Conservation (phyloP, 148 eudicot species). For the Chenopodium formosanum region DNA sequence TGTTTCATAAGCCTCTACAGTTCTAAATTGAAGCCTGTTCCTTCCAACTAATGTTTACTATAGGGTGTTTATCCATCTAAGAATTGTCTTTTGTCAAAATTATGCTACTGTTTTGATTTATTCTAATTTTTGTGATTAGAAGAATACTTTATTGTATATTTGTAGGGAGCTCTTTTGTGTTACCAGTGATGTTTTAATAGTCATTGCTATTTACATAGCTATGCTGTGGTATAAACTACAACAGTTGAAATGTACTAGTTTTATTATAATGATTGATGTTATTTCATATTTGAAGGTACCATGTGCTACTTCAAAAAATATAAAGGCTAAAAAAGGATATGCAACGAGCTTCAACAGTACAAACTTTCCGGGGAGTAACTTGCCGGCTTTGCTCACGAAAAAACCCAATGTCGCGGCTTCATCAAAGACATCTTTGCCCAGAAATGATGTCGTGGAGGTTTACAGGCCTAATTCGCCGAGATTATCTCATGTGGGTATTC, state of each 20-base stretch:
- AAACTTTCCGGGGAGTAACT: conserved; percentile 33
- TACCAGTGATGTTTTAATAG: neutral
- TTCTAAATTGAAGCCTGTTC: neutral
- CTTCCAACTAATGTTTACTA: neutral
- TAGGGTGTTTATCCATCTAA: neutral
- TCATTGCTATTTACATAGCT: neutral
- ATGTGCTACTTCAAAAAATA: conserved; percentile 44
- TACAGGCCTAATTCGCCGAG: conserved; percentile 35
- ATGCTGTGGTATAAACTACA: neutral
- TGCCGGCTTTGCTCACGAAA: conserved; percentile 33
- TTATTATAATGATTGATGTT: neutral
- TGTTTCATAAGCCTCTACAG: neutral
- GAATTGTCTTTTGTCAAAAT: no score
- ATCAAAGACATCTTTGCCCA: conserved; percentile 33
- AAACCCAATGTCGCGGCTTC: conserved; percentile 41
- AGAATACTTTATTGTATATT: no score
- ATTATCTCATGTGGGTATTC: conserved; percentile 27
- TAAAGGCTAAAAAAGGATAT: conserved; percentile 53
- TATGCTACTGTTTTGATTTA: no score
- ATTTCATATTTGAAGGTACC: conserved; percentile 43
- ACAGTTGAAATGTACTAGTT: neutral
- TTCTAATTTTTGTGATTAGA: no score
- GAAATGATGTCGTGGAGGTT: conserved; percentile 35
- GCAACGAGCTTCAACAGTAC: conserved; percentile 33
- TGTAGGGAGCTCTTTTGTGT: no score